Conservation (phyloP, 257 asterid genomes). For the Voacanga thouarsii region DNA sequence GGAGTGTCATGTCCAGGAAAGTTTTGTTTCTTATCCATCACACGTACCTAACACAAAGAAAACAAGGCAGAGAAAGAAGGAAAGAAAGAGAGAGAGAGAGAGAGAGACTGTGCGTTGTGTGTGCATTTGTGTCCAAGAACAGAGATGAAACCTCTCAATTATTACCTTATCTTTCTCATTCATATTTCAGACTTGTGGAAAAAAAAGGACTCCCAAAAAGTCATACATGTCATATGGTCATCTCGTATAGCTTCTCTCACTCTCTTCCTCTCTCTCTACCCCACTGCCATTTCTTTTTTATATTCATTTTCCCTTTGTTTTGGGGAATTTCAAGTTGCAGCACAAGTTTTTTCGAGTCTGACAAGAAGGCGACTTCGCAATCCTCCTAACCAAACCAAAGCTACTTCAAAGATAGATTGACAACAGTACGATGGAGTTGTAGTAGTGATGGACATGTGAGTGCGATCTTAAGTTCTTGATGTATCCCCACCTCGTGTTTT, state of each 20-base stretch:
- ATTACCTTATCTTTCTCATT: constrained; percentile 28
- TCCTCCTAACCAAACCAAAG: constrained; percentile 15
- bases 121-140: constrained; percentile 17
- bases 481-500: constrained; percentile 22
- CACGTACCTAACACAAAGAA: constrained; percentile 27
- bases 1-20: constrained; percentile 23
- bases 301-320: constrained; percentile 27
- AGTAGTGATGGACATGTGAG: constrained; percentile 31
- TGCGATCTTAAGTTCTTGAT: constrained; percentile 10
- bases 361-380: constrained; percentile 46
- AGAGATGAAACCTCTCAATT: constrained; percentile 34
- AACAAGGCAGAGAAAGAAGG: not conserved
- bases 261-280: constrained; percentile 12
- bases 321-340: constrained; percentile 23
- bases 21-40: constrained; percentile 26
- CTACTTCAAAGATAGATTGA: constrained; percentile 19
- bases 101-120: not conserved
- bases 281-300: constrained; percentile 24
- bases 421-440: constrained; percentile 17
- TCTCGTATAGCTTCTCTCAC: constrained; percentile 7
- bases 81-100: constrained; percentile 4
- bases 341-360: constrained; percentile 36
- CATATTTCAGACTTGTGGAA: constrained; percentile 14
- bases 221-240: constrained; percentile 24
- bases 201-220: constrained; percentile 13